A percentile compares a stretch with the other conserved stretches of the same genome.
These are phyloP conservation scores for Beauveria sp. DNA, from an alignment of 2,329 filamentous ascomycete genomes.

Conservation along the genomic window DNA sequence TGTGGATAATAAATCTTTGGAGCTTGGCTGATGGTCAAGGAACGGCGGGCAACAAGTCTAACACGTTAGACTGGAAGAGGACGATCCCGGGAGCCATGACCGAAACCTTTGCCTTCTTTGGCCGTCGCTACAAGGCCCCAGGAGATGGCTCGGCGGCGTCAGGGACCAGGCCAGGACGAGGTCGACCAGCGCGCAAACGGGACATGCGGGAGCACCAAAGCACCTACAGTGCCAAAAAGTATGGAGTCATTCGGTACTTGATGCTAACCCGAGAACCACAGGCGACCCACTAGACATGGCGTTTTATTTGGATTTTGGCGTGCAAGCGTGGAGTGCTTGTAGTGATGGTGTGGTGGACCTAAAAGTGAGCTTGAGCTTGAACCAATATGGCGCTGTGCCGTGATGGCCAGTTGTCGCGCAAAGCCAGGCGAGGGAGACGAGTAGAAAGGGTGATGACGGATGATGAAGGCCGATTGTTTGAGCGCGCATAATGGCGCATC, in stretches of 20 bases:
- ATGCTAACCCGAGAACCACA: conserved; percentile 5
- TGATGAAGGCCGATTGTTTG: background rate
- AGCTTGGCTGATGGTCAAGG: conserved; percentile 2
- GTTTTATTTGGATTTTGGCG: conserved; percentile 7
- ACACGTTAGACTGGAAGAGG: background rate
- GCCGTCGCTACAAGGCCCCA: background rate
- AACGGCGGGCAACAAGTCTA: background rate
- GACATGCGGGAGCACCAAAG: background rate
- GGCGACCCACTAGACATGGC: conserved; percentile 9
- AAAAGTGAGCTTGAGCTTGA: conserved; percentile 4
- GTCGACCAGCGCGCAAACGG: background rate
- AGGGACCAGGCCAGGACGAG: background rate
- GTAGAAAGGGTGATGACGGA: background rate
- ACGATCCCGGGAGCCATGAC: conserved; percentile 4
- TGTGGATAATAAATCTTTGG: conserved; percentile 6
- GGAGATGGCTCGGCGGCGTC: conserved; percentile 2
- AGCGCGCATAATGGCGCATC: background rate
- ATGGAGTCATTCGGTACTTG: conserved; percentile 5
- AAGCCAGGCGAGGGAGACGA: background rate
- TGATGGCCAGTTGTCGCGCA: background rate
- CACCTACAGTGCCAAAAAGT: conserved; percentile 7
- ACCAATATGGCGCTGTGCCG: conserved; percentile 1
- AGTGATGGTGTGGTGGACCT: conserved; percentile 11
- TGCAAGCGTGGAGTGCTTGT: background rate
- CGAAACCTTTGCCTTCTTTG: background rate